phyloP scores from a whole-genome alignment of 2,329 filamentous ascomycete species.

The Phialophora macrospora region DNA sequence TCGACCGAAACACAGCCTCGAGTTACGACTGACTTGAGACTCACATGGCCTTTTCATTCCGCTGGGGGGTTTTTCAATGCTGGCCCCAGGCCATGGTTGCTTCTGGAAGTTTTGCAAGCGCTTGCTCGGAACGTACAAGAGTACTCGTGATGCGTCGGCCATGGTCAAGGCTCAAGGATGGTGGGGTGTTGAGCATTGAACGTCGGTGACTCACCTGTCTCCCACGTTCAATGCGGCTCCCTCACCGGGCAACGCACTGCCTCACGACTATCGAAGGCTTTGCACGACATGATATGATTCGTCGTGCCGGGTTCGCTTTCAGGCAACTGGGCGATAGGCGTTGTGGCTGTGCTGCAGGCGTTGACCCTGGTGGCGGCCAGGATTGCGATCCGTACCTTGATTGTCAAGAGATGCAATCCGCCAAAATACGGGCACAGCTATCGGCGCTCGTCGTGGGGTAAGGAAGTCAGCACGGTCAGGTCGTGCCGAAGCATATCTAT shows the following conservation, averaged over 20 bases:
- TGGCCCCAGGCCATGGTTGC: not conserved
- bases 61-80: not conserved
- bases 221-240: not conserved
- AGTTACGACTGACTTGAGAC: not conserved
- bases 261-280: not conserved
- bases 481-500: not conserved
- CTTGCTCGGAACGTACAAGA: not conserved
- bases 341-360: not conserved
- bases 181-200: not conserved
- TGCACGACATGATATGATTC: constrained; percentile 1
- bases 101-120: constrained; percentile 2
- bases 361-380: not conserved
- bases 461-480: not conserved
- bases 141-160: not conserved
- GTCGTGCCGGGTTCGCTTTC: not conserved
- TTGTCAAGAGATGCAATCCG: too few species aligned
- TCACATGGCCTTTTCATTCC: not conserved
- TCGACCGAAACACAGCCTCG: constrained; percentile 2
- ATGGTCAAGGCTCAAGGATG: not conserved
- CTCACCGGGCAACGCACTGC: too few species aligned
- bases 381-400: not conserved
- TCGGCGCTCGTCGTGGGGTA: too few species aligned
- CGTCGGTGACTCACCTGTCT: not conserved
- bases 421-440: not conserved
- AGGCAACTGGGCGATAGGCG: not conserved